Conservation (phyloP, 192 early-diverging fungal genomes). For the Entophlyctis luteolus region DNA sequence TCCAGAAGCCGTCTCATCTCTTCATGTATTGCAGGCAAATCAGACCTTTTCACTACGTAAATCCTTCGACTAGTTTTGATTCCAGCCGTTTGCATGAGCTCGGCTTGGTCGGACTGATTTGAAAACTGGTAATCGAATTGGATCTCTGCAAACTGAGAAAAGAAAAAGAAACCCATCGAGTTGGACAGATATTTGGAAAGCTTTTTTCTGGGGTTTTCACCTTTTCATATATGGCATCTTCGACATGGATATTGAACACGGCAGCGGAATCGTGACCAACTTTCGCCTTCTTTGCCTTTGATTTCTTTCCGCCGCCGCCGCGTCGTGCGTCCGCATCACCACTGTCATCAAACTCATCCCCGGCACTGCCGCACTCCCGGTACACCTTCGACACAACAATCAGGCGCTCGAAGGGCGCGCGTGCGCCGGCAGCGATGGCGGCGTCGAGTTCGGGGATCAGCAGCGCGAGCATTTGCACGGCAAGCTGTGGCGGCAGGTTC, state of each 20-base stretch:
- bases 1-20: constrained; percentile 15
- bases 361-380: constrained; percentile 64
- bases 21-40: not conserved
- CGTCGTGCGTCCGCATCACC: constrained; percentile 31
- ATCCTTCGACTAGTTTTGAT: constrained; percentile 22
- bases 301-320: constrained; percentile 33
- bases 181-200: too few species aligned
- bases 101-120: constrained; percentile 32
- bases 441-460: constrained; percentile 75
- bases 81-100: constrained; percentile 8
- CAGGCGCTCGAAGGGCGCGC: constrained; percentile 75
- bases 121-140: constrained; percentile 82
- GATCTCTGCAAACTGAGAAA: constrained; percentile 55
- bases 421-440: constrained; percentile 64
- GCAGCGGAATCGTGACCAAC: not conserved
- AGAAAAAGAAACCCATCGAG: too few species aligned
- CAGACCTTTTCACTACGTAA: not conserved
- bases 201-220: too few species aligned
- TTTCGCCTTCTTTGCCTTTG: constrained; percentile 41
- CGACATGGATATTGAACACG: constrained; percentile 76
- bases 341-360: constrained; percentile 49
- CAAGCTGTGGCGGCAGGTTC: constrained; percentile 93
- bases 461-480: constrained; percentile 88
- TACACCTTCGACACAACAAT: constrained; percentile 79
- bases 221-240: constrained; percentile 86